Evolutionary conservation across 352 stramenopile species (phyloP).

Genomic region (Thalassiosira exigua): DNA sequence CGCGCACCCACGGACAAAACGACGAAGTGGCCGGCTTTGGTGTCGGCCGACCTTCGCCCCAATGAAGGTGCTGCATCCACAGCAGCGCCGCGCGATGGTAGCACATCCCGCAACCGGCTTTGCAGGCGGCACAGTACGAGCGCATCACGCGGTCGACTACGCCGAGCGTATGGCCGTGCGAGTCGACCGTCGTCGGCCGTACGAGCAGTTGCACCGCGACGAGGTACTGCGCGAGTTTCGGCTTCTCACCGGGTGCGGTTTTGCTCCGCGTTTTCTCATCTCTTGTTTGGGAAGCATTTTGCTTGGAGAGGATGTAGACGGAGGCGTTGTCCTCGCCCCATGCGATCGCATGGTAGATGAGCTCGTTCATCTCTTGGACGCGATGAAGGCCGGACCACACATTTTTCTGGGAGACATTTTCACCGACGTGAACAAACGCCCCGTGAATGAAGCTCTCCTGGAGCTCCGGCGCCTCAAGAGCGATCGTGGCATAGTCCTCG

Average conservation of each 20-base stretch:
- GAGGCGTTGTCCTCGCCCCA: slow-evolving; percentile 12
- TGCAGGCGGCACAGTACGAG: slow-evolving; percentile 37
- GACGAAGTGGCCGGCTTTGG: slow-evolving; percentile 19
- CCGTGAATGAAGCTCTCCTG: slow-evolving; percentile 30
- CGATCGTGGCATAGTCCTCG: slow-evolving; percentile 30
- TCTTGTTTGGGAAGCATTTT: slow-evolving; percentile 11
- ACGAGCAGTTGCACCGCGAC: slow-evolving; percentile 17
- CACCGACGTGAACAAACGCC: slow-evolving; percentile 33
- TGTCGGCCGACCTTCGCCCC: slow-evolving; percentile 26
- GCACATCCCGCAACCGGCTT: slow-evolving; percentile 30
- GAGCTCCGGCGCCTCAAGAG: slow-evolving; percentile 19
- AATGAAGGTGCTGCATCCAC: slow-evolving; percentile 49
- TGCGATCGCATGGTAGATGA: slow-evolving; percentile 27
- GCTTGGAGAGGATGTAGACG: slow-evolving; percentile 21
- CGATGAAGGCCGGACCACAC: not conserved
- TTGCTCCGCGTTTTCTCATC: slow-evolving; percentile 25
- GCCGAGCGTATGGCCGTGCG: slow-evolving; percentile 30
- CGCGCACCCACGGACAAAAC: slow-evolving; percentile 22
- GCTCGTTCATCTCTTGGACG: slow-evolving; percentile 6
- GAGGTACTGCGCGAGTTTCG: slow-evolving; percentile 16
- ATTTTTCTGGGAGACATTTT: slow-evolving; percentile 18
- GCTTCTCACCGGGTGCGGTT: not conserved
- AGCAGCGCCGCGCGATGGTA: slow-evolving; percentile 17
- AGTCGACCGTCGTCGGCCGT: slow-evolving; percentile 9
- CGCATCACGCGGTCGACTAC: slow-evolving; percentile 2